These are phyloP conservation scores for Zymoseptoria crescenta DNA, from an alignment of 2,329 filamentous ascomycete genomes.

Conservation along the genomic window DNA sequence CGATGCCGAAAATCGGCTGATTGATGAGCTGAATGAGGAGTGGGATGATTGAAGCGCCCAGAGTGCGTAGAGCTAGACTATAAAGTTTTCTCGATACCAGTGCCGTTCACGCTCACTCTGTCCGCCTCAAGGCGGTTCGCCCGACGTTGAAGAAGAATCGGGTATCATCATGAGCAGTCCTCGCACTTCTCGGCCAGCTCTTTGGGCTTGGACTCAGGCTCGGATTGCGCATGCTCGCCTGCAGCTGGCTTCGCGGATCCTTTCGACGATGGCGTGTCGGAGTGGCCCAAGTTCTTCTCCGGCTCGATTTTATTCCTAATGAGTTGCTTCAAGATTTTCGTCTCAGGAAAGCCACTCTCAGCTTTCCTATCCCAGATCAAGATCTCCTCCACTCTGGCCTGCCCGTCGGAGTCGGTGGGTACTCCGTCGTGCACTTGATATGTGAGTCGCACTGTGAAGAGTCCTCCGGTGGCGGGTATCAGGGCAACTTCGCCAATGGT, in stretches of 20 bases:
- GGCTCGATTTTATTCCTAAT: constrained; percentile 80
- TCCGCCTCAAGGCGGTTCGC: background rate
- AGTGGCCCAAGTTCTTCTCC: constrained; percentile 67
- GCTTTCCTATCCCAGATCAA: constrained; percentile 80
- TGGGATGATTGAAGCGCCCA: constrained; percentile 63
- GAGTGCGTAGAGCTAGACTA: background rate
- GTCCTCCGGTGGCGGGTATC: constrained; percentile 74
- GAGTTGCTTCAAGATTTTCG: constrained; percentile 79
- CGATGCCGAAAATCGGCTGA: constrained; percentile 87
- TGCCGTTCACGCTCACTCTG: background rate
- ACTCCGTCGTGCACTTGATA: constrained; percentile 17
- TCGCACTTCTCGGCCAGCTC: constrained; percentile 1
- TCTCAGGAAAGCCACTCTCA: constrained; percentile 89
- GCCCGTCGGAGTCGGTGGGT: constrained; percentile 4
- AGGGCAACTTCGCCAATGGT: constrained; percentile 80
- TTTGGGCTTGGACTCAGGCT: background rate
- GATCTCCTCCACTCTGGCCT: constrained; percentile 34
- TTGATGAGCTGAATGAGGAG: constrained; percentile 93
- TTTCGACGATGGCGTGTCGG: constrained; percentile 33
- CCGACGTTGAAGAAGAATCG: background rate
- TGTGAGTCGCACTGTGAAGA: constrained; percentile 67
- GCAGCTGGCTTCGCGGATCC: background rate
- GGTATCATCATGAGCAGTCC: constrained; percentile 8
- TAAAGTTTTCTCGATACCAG: background rate
- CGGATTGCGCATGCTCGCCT: background rate